Conservation (phyloP, 257 asterid genomes). For the Fraxinus excelsior region DNA sequence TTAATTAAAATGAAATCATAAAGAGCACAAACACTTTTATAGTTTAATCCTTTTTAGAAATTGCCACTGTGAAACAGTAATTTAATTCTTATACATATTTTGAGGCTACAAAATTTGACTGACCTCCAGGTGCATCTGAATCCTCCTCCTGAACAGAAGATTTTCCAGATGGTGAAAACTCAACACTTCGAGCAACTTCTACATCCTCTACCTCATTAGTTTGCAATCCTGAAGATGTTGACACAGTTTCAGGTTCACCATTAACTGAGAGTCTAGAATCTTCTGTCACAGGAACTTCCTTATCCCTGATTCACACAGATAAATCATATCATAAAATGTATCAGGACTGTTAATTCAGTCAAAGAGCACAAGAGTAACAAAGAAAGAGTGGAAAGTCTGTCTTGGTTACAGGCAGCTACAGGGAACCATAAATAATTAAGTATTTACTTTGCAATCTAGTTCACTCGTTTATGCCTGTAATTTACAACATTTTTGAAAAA, state of each 20-base stretch:
- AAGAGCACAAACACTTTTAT: not conserved
- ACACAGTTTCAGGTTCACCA: constrained; percentile 45
- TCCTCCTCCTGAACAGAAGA: constrained; percentile 61
- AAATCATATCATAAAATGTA: constrained; percentile 29
- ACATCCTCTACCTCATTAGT: constrained; percentile 42
- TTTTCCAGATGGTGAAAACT: constrained; percentile 48
- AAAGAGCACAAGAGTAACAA: constrained; percentile 16
- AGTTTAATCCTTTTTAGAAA: not conserved
- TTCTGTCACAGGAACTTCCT: constrained; percentile 42
- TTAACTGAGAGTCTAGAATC: constrained; percentile 42
- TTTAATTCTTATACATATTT: not conserved
- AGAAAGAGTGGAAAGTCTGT: constrained; percentile 13
- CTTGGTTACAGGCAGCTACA: constrained; percentile 7
- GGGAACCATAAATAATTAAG: not conserved
- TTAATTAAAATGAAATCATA: not conserved
- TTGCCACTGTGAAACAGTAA: not conserved
- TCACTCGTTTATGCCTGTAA: not conserved
- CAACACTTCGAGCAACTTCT: constrained; percentile 44
- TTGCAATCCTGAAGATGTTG: constrained; percentile 46
- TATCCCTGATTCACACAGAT: constrained; percentile 45
- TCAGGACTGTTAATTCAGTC: constrained; percentile 1
- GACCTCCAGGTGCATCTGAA: constrained; percentile 86
- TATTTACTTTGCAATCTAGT: not conserved
- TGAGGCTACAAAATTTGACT: constrained; percentile 25
- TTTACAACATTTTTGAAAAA: not conserved